Evolutionary conservation across 257 asterid species (phyloP), one percentile per base, ranked within the genome.

Genomic region (Rhazya stricta): DNA sequence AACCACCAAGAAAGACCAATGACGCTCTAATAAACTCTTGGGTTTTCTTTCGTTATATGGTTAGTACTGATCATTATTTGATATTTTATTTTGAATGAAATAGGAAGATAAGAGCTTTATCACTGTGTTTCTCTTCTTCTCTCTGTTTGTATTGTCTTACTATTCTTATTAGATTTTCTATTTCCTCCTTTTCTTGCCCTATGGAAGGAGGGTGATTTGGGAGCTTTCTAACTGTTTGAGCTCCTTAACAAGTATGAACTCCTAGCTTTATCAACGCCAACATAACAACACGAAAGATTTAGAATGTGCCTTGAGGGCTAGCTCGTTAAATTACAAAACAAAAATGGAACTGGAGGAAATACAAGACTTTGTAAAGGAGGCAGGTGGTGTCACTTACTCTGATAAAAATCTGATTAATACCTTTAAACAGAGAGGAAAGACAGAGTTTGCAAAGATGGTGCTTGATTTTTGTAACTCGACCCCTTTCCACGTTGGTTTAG

Each of bases 31-130:
- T 93, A 30, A 84, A 68, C 79, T 79, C 92, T 50, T 93, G 98
- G 98, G 80, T 91, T 77, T 79, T 93, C 81, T 88, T 93, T 80
- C 97, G 95, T n/a, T 93, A 93, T 46, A 80, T 89, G 92, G 96
- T 90, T 23, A 71, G 89, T 71, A 54, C 65, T 60, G 61, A n/a
- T 41, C 27, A 5, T 69, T 39, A 43, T 34, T 50, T 12, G 63
- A 15, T 13, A 4, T 62, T 36, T 21, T 41, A 23, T 34, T 75
- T 43, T 13, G 39, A 53, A 23, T 4, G 23, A 29, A n/a, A 53
- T 42, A 18, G 69, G 0, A 56, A 18, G 39, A 23, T 27, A 57
- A 11, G 6, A 63, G 23, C n/a, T 43, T 16, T 27, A 0, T 62
- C 1, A 30, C 67, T 61, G 41, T 23, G 7, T 23, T 56, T 56